Evolutionary conservation across 352 stramenopile genomes (phyloP).

Genomic region (Pythium phragmitis): DNA sequence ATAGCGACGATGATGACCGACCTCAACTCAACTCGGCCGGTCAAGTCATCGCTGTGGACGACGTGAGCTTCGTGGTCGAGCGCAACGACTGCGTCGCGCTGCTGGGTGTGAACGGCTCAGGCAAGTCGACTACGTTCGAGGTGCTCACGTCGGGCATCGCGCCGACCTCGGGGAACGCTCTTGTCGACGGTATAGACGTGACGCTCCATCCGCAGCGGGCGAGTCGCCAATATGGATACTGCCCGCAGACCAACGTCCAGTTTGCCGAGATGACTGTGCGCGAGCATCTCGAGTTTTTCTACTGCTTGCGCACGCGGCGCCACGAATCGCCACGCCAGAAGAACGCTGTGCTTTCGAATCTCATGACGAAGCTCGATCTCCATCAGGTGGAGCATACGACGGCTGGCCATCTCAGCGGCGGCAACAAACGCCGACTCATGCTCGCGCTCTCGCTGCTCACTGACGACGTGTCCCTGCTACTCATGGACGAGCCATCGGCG

Average conservation of each 20-base stretch:
- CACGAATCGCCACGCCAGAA: conserved; percentile 30
- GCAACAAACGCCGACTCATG: conserved; percentile 83
- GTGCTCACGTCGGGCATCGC: conserved; percentile 92
- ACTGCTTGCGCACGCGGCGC: conserved; percentile 44
- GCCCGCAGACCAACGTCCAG: conserved; percentile 73
- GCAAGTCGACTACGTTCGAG: conserved; percentile 97
- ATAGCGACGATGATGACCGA: conserved; percentile 18
- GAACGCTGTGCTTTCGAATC: conserved; percentile 32
- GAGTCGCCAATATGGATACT: conserved; percentile 73
- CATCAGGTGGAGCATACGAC: conserved; percentile 55
- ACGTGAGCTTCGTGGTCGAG: conserved; percentile 85
- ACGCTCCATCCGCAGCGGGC: conserved; percentile 50
- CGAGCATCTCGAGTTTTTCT: conserved; percentile 77
- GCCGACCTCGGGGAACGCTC: conserved; percentile 60
- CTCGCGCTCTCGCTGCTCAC: conserved; percentile 68
- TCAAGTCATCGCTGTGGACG: conserved; percentile 65
- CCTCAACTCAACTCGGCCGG: conserved; percentile 39
- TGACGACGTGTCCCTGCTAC: conserved; percentile 59
- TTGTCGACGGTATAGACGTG: conserved; percentile 62
- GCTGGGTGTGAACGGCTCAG: conserved; percentile 93
- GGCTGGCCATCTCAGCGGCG: conserved; percentile 68
- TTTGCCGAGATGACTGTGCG: conserved; percentile 70
- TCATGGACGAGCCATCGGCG: conserved; percentile 81
- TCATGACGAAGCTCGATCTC: conserved; percentile 61
- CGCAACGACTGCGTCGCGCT: conserved; percentile 90